Evolutionary conservation across 2,329 filamentous ascomycete genomes (phyloP).

Genomic region (Pestalotiopsis sp.): DNA sequence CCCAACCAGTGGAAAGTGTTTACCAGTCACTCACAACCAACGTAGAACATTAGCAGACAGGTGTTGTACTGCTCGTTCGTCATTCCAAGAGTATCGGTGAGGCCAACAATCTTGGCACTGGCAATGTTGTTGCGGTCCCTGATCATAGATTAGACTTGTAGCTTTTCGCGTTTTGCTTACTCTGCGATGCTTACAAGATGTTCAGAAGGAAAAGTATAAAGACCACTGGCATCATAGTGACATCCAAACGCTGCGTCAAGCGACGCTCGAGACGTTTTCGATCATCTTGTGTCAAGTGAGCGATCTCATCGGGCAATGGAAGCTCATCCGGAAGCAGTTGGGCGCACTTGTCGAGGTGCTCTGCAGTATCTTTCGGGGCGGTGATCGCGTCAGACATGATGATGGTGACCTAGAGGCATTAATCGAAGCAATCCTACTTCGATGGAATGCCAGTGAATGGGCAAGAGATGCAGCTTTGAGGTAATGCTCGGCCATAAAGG

Average conservation of each 20-base stretch:
- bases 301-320: conserved; percentile 8
- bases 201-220: conserved; percentile 20
- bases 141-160: not conserved
- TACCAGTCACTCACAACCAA: conserved; percentile 13
- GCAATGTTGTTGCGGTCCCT: conserved; percentile 21
- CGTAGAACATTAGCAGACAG: conserved; percentile 20
- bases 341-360: conserved; percentile 5
- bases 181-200: conserved; percentile 13
- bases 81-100: conserved; percentile 14
- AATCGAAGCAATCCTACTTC: not conserved
- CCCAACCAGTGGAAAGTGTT: too few relatives aligned
- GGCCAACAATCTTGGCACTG: conserved; percentile 19
- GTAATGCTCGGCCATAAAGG: not conserved
- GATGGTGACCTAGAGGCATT: not conserved
- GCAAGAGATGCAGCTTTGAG: not conserved
- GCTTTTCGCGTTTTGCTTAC: not conserved
- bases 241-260: conserved; percentile 15
- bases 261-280: not conserved
- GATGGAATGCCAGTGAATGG: not conserved
- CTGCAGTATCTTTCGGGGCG: not conserved
- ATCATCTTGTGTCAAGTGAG: conserved; percentile 7
- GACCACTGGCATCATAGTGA: conserved; percentile 19
- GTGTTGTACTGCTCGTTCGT: conserved; percentile 20
- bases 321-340: conserved; percentile 11
- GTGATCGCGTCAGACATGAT: conserved; percentile 10